These are phyloP conservation scores for Hygrophila difformis DNA, from an alignment of 257 asterid genomes.

Conservation along the genomic window DNA sequence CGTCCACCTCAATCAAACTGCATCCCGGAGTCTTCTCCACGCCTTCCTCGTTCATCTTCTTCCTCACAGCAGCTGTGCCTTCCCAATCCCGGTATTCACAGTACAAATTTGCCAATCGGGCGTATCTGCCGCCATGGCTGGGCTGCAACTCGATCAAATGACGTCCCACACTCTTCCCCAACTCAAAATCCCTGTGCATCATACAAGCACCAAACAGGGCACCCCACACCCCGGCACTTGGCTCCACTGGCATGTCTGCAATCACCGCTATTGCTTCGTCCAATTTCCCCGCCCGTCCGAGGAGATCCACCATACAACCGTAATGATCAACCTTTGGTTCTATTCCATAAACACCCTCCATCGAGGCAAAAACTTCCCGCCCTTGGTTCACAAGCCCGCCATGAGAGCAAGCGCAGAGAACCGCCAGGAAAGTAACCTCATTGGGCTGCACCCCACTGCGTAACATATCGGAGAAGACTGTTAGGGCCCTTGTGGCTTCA, in stretches of 20 bases:
- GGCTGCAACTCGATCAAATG: conserved; percentile 31
- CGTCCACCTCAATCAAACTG: conserved; percentile 45
- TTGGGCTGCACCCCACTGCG: conserved; percentile 35
- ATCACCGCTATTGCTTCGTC: conserved; percentile 37
- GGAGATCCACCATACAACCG: conserved; percentile 54
- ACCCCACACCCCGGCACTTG: conserved; percentile 35
- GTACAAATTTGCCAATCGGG: conserved; percentile 37
- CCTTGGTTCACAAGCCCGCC: conserved; percentile 45
- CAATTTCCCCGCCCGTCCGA: conserved; percentile 47
- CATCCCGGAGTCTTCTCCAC: conserved; percentile 38
- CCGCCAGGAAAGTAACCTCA: conserved; percentile 38
- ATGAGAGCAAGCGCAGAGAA: conserved; percentile 46
- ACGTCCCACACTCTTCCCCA: conserved; percentile 36
- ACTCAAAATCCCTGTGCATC: conserved; percentile 32
- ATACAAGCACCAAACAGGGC: conserved; percentile 47
- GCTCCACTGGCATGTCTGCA: conserved; percentile 31
- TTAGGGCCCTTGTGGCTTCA: conserved; percentile 24
- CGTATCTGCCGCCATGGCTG: conserved; percentile 29
- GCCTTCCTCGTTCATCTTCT: conserved; percentile 30
- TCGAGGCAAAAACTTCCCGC: conserved; percentile 18
- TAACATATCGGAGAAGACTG: conserved; percentile 32
- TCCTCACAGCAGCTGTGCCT: conserved; percentile 32
- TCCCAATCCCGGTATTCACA: conserved; percentile 27
- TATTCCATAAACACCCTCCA: conserved; percentile 31
- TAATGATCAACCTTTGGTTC: conserved; percentile 36